Conservation (phyloP, 768 basidiomycete species). For the Butyriboletus loyo region DNA sequence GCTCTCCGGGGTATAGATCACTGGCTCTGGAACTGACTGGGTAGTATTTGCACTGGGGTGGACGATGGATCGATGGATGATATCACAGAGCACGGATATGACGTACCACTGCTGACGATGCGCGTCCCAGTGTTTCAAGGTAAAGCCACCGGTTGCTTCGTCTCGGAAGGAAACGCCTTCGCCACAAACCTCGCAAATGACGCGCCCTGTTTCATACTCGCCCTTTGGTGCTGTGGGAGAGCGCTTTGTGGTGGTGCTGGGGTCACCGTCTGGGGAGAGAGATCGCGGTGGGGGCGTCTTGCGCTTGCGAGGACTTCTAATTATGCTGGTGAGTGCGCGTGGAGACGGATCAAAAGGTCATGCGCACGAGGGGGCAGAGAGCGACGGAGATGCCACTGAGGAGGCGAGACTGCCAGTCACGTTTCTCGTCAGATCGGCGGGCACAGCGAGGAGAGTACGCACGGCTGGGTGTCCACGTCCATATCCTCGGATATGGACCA, state of each 20-base stretch:
- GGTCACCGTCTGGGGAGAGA: conserved; percentile 13
- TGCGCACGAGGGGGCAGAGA: conserved; percentile 21
- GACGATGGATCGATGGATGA: conserved; percentile 5
- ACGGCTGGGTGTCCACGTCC: conserved; percentile 19
- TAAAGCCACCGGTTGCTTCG: conserved; percentile 59
- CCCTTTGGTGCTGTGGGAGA: conserved; percentile 29
- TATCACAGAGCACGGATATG: conserved; percentile 1
- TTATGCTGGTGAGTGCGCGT: conserved; percentile 7
- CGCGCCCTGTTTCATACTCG: conserved; percentile 65
- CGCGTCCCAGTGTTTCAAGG: conserved; percentile 65
- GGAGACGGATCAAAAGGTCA: conserved; percentile 15
- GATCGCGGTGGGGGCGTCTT: conserved; percentile 33
- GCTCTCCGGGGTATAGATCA: conserved; percentile 43
- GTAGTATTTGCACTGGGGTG: conserved; percentile 29
- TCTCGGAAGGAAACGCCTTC: conserved; percentile 65
- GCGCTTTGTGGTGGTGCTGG: conserved; percentile 4
- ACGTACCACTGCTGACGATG: conserved; percentile 61
- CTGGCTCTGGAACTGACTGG: conserved; percentile 33
- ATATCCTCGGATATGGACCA: conserved; percentile 17
- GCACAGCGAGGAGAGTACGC: conserved; percentile 3
- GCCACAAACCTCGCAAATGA: conserved; percentile 65
- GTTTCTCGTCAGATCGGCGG: conserved; percentile 17
- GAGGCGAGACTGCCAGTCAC: conserved; percentile 9
- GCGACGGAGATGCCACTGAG: conserved; percentile 14
- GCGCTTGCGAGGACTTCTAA: conserved; percentile 40